Evolutionary conservation across 768 basidiomycete genomes (phyloP), one percentile per base, ranked within the genome.

Genomic region (Rhodotorula kratochvilovae): DNA sequence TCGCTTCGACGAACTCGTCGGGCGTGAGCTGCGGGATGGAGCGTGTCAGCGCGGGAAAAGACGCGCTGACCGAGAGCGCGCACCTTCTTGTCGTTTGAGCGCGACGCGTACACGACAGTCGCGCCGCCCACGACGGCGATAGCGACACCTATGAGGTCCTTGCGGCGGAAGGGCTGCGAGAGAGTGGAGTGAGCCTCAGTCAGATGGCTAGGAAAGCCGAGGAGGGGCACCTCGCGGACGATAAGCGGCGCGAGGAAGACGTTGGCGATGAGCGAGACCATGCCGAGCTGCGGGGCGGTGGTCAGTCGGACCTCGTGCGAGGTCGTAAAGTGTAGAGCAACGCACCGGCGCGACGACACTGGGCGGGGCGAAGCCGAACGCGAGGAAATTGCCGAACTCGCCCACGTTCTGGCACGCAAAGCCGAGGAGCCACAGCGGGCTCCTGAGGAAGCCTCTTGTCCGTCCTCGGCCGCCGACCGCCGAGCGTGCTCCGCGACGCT

Each of bases 221-320:
- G 31, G 43, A 13, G 31, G n/a, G 46, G 8, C 39, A 68, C 61
- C 50, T 73, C 91, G 16, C 86, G 84, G 17, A 92, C 84, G 78
- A 97, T 85, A 5, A 92, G 76, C 25, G 95, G 95, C 2, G 94
- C 92, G 73, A 97, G 92, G 51, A 93, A 84, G 78, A 93, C 97
- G 79, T 98, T 98, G 23, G 95, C 70, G 17, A 66, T 64, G 62
- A 69, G 27, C 39, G 58, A 81, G 76, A 95, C 93, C 56, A 91
- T 93, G n/a, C 95, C 95, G 19, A 98, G 83, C 39, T 95, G 95
- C 0, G 95, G 25, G 25, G 8, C 5, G 15, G 43, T 15, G 7
- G 43, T 8, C 11, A 19, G n/a, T n/a, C n/a, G n/a, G n/a, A n/a
- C n/a, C n/a, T n/a, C n/a, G n/a, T n/a, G n/a, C n/a, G n/a, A n/a